These are phyloP conservation scores for Edaphochlamys debaryana DNA, from an alignment of 139 green algal species.

Conservation along the genomic window DNA sequence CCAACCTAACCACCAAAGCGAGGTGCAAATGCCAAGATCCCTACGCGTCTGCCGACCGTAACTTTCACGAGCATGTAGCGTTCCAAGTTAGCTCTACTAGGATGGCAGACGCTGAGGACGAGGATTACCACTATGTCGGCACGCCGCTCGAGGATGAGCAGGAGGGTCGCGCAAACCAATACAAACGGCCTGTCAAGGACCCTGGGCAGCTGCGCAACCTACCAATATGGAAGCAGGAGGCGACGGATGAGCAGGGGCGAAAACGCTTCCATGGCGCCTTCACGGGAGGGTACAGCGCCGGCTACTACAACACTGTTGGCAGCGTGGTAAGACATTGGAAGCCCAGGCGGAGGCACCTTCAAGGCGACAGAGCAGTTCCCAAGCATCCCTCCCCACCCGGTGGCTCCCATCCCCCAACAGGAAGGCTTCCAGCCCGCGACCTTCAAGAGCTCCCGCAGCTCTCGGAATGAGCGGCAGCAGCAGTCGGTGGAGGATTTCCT, in stretches of 20 bases:
- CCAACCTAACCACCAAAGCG: too few species aligned
- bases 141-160: slow-evolving; percentile 73
- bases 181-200: slow-evolving; percentile 61
- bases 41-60: too few species aligned
- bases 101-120: slow-evolving; percentile 54
- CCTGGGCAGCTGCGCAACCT: slow-evolving; percentile 32
- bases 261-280: slow-evolving; percentile 95
- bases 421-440: slow-evolving; percentile 83
- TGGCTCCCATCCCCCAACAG: too few species aligned
- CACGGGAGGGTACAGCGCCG: slow-evolving; percentile 92
- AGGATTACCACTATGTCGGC: slow-evolving; percentile 79
- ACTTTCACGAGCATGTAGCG: too few species aligned
- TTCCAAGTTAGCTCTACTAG: too few species aligned
- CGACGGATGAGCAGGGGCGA: slow-evolving; percentile 81
- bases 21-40: too few species aligned
- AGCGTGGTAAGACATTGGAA: slow-evolving; percentile 71
- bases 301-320: slow-evolving; percentile 96
- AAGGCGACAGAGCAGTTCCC: too few species aligned
- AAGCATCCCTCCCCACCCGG: too few species aligned
- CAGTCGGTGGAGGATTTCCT: slow-evolving; percentile 91
- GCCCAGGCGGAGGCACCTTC: too few species aligned
- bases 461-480: not conserved
- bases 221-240: slow-evolving; percentile 79
- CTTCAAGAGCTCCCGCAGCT: slow-evolving; percentile 80
- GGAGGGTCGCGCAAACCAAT: slow-evolving; percentile 43